Base-by-base conservation (phyloP, 345 rosid genomes). In the Aethionema arabicum region DNA sequence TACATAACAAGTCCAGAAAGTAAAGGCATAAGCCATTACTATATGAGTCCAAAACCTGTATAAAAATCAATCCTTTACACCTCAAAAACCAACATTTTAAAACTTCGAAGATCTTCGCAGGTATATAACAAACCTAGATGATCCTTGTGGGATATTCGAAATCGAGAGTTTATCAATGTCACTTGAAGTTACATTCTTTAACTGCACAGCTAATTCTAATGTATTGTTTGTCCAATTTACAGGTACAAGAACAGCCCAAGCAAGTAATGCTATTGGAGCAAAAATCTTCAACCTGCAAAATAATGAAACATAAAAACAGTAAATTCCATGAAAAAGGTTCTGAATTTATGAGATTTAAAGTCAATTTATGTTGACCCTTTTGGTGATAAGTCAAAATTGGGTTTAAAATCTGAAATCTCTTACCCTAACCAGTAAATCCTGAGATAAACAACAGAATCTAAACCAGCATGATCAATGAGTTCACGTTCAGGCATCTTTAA, bases 391-490 rank as follows among this genome's bases (percentile, higher is more conserved):
- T 63, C 41, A 63, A 21, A 21, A 63, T 10, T 43, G 29, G 5
- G 15, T 32, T 2, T 30, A 11, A 61, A 13, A 32, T 27, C 32
- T 8, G 4, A 30, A 60, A 54, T 16, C 2, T 40, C 43, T 38
- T 0, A 90, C 97, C 99, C 99, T 43, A 93, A 58, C 88, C 80
- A 76, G 86, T 93, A 93, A 61, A 93, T 89, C 49, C 97, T 81
- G 79, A 93, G 80, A 66, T 90, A 93, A 30, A 81, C 99, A 21
- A 80, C 99, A 40, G 97, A 93, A 70, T 93, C 97, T 82, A 93
- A 76, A 41, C 99, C 99, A 0, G 99, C 99, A 63, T 93, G 99
- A 12, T 93, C 99, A 59, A 93, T 82, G 59, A 93, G 96, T 72
- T 93, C 97, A 51, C 77, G 85, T 75, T 93, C 99, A 0, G 99